phyloP scores from a whole-genome alignment of 2,329 filamentous ascomycete species.

The Alternaria angustiovoidea region DNA sequence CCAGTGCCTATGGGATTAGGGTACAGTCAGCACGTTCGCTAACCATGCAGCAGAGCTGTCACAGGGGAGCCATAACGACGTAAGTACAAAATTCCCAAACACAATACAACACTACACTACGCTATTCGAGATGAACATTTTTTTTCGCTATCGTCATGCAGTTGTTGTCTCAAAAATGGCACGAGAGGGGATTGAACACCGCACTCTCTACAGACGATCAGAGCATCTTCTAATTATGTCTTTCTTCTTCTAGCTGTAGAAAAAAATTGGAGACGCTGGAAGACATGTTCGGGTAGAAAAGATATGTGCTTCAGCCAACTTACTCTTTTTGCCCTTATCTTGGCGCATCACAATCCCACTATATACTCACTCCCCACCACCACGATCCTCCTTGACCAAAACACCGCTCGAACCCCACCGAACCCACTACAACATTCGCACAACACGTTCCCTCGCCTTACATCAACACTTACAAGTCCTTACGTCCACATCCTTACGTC shows the following conservation, averaged over 20 bases:
- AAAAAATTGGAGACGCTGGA: neutral
- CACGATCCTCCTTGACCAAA: neutral
- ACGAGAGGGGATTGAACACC: neutral
- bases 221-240: neutral
- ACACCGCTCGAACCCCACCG: too few species aligned
- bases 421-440: too few species aligned
- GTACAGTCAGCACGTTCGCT: neutral
- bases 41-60: neutral
- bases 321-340: neutral
- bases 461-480: too few species aligned
- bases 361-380: neutral
- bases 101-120: neutral
- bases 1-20: neutral
- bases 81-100: neutral
- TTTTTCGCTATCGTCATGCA: neutral
- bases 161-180: neutral
- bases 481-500: too few species aligned
- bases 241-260: neutral
- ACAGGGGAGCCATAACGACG: neutral
- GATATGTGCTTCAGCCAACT: neutral
- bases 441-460: fast-evolving
- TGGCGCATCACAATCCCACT: neutral
- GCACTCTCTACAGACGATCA: neutral
- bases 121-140: neutral
- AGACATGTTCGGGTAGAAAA: too few species aligned